Evolutionary conservation across 345 rosid genomes (phyloP).

Genomic region (Melaleuca alternifolia): DNA sequence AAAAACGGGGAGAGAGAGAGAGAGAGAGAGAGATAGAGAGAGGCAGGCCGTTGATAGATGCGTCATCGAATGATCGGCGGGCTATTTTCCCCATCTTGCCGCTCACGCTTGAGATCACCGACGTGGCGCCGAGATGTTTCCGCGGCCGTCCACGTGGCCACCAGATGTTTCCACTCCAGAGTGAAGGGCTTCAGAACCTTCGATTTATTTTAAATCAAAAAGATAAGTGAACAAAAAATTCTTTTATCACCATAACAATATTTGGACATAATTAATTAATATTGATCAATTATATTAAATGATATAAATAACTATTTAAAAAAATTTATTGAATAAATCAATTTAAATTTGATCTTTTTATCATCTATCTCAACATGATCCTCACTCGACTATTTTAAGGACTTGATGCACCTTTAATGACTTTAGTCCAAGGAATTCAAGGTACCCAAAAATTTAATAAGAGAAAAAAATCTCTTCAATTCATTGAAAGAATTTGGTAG

Average conservation of each 20-base stretch:
- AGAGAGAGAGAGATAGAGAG: neutral
- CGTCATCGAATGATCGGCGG: neutral
- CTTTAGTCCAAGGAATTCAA: slow-evolving; percentile 26
- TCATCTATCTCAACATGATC: neutral
- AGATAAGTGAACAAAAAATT: too few relatives aligned
- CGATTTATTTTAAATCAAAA: too few relatives aligned
- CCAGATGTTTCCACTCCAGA: neutral
- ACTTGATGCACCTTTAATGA: slow-evolving; percentile 22
- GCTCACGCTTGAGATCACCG: neutral
- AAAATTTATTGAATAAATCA: too few relatives aligned
- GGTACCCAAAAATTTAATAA: slow-evolving; percentile 17
- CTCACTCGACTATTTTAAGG: neutral
- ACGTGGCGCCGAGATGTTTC: neutral
- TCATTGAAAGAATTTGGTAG: neutral
- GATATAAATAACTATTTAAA: too few relatives aligned
- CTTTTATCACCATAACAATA: too few relatives aligned
- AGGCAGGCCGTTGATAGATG: neutral
- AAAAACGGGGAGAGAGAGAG: neutral
- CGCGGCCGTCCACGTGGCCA: neutral
- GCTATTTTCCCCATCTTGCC: neutral
- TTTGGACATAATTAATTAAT: too few relatives aligned
- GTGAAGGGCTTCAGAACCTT: too few relatives aligned
- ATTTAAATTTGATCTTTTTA: neutral
- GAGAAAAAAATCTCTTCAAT: neutral
- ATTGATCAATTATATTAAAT: too few relatives aligned